Percentiles rank a stretch among this genome's conserved stretches.
Evolutionary conservation across 805 yeast species (phyloP).

Genomic region (Candida ascalaphidarum): DNA sequence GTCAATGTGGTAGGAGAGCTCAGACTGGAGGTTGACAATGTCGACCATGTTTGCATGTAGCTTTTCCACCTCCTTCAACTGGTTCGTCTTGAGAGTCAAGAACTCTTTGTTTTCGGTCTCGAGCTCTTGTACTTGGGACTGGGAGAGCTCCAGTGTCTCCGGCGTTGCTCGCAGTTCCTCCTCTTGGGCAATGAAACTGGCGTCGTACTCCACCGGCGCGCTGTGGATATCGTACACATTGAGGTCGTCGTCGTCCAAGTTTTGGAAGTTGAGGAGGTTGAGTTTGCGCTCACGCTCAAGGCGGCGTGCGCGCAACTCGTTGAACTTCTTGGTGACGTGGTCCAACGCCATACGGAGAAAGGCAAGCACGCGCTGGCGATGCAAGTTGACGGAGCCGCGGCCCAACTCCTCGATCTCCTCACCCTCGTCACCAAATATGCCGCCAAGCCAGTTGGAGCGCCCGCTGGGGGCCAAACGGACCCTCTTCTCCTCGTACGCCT

Average conservation of each 20-base stretch:
- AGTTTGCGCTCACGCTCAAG: conserved; percentile 28
- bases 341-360: conserved; percentile 26
- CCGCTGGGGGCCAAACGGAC: conserved; percentile 2
- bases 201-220: conserved; percentile 6
- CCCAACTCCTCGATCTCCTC: conserved; percentile 8
- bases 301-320: conserved; percentile 42
- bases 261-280: conserved; percentile 31
- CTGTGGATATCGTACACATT: conserved; percentile 1
- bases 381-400: no score
- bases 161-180: conserved; percentile 1
- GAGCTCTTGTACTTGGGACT: conserved; percentile 50
- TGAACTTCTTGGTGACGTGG: conserved; percentile 34
- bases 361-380: no score
- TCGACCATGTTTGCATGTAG: conserved; percentile 61
- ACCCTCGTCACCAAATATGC: conserved; percentile 3
- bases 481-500: conserved; percentile 44
- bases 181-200: conserved; percentile 1
- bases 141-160: conserved; percentile 18
- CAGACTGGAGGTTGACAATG: conserved; percentile 66
- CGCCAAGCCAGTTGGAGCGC: no score
- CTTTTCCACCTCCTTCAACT: conserved; percentile 49
- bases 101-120: conserved; percentile 52
- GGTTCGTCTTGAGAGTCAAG: conserved; percentile 48
- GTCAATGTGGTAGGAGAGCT: conserved; percentile 63
- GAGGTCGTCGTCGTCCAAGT: conserved; percentile 25